phyloP scores from a whole-genome alignment of 2,329 filamentous ascomycete species.

The Ilyonectria sp. region DNA sequence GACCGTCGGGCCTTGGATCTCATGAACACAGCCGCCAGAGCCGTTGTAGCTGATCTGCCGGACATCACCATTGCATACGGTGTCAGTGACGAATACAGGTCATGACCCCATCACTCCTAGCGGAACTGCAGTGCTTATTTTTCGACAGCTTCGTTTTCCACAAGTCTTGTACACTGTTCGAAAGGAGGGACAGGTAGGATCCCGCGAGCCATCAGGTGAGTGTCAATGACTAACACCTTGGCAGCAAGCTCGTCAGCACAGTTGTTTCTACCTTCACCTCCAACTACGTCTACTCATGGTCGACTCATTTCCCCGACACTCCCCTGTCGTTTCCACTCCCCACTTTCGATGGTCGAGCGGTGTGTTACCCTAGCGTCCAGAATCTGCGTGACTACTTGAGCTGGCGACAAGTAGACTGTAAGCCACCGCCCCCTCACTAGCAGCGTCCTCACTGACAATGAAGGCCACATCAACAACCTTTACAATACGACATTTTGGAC shows the following conservation, averaged over 20 bases:
- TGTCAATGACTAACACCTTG: conserved; percentile 28
- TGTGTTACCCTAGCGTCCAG: conserved; percentile 86
- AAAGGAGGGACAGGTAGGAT: conserved; percentile 81
- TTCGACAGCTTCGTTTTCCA: conserved; percentile 85
- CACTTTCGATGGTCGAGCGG: conserved; percentile 92
- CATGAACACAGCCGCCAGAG: conserved; percentile 94
- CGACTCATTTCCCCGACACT: conserved; percentile 79
- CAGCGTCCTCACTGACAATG: conserved; percentile 30
- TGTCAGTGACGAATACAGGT: conserved; percentile 94
- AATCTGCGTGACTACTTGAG: conserved; percentile 96
- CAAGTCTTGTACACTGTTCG: conserved; percentile 85
- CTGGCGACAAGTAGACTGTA: conserved; percentile 97
- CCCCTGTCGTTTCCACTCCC: conserved; percentile 83
- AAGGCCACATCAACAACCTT: conserved; percentile 97
- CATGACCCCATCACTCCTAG: not conserved
- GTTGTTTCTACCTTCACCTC: conserved; percentile 94
- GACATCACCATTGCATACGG: conserved; percentile 93
- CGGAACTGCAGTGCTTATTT: conserved; percentile 15
- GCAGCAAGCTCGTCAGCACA: conserved; percentile 90
- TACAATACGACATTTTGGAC: conserved; percentile 99
- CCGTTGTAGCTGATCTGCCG: conserved; percentile 85
- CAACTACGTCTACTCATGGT: conserved; percentile 89
- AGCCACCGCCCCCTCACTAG: conserved; percentile 49
- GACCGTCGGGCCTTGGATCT: conserved; percentile 88
- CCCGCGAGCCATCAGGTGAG: not conserved